Evolutionary conservation across 164 flowering plant genomes (phyloP).

Genomic region (Vitis amurensis): DNA sequence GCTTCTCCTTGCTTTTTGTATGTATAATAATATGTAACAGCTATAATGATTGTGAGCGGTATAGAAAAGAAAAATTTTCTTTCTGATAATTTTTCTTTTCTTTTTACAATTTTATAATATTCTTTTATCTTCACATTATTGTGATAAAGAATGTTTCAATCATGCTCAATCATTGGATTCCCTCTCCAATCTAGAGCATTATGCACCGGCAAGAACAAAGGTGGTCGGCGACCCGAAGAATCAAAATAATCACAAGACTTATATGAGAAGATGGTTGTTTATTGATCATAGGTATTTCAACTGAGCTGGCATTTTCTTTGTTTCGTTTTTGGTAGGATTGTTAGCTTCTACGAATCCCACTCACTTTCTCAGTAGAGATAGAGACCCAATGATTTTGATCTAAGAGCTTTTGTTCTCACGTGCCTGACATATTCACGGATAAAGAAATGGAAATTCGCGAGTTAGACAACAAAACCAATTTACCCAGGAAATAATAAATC

Average conservation of each 20-base stretch:
- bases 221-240: neutral
- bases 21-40: neutral
- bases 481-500: neutral
- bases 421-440: slow-evolving; percentile 17
- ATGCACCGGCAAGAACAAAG: neutral
- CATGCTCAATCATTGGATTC: slow-evolving; percentile 19
- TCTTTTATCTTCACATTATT: slow-evolving; percentile 1
- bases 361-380: neutral
- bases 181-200: neutral
- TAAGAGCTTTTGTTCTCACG: slow-evolving; percentile 12
- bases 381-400: slow-evolving; percentile 4
- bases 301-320: slow-evolving; percentile 8
- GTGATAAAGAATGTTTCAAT: slow-evolving; percentile 12
- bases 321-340: neutral
- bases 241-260: neutral
- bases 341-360: slow-evolving; percentile 9
- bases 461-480: neutral
- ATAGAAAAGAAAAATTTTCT: neutral
- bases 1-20: neutral
- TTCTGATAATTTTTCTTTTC: neutral
- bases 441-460: neutral
- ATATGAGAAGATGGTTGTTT: neutral
- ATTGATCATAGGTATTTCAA: neutral
- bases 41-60: neutral
- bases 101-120: neutral